Percentiles rank a stretch among this genome's conserved stretches.
These are phyloP conservation scores for Castanospermum australe DNA, from an alignment of 306 rosid species.

Conservation along the genomic window DNA sequence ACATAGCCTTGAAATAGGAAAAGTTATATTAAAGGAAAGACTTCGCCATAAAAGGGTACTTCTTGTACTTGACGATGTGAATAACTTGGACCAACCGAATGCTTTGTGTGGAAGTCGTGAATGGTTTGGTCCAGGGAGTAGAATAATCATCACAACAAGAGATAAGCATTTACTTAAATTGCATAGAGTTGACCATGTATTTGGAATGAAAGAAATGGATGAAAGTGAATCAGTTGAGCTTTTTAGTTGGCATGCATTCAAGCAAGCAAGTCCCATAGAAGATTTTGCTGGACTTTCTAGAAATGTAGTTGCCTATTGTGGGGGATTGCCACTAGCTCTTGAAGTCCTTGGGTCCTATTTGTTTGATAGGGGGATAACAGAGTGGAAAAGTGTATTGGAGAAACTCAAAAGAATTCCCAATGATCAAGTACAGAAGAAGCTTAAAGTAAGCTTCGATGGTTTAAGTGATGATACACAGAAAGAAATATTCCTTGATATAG, in stretches of 20 bases:
- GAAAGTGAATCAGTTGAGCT: constrained; percentile 22
- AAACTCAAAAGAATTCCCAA: constrained; percentile 32
- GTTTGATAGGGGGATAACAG: not conserved
- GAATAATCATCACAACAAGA: constrained; percentile 30
- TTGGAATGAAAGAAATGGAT: not conserved
- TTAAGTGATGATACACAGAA: not conserved
- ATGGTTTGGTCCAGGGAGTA: constrained; percentile 26
- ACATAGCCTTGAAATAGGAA: not conserved
- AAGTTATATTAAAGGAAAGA: not conserved
- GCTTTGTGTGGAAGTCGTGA: not conserved
- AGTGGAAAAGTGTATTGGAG: constrained; percentile 31
- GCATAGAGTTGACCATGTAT: not conserved
- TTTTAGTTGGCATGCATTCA: constrained; percentile 36
- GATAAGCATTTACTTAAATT: not conserved
- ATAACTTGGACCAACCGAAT: not conserved
- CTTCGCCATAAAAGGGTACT: not conserved
- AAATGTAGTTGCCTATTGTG: constrained; percentile 1
- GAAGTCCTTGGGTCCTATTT: constrained; percentile 41
- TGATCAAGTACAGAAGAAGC: constrained; percentile 21
- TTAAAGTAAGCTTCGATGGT: constrained; percentile 23
- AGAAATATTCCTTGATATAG: constrained; percentile 44
- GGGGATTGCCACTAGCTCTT: constrained; percentile 48
- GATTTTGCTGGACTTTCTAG: constrained; percentile 1
- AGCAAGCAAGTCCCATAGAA: not conserved
- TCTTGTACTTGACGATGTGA: constrained; percentile 27